phyloP scores from a whole-genome alignment of 805 yeast genomes.

The Candida easanensis region DNA sequence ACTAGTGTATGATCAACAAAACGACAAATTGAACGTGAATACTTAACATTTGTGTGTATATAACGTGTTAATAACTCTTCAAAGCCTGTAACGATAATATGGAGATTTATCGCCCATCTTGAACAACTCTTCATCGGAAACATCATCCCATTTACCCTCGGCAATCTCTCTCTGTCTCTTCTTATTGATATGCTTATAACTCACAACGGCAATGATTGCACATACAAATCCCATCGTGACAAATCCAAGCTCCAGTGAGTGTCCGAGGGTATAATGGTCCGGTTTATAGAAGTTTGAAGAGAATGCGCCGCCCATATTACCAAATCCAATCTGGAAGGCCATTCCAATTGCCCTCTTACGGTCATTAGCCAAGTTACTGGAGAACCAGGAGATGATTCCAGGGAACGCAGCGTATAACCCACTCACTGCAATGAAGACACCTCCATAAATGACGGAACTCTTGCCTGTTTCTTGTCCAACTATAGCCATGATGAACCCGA shows the following conservation, averaged over 20 bases:
- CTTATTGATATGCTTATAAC: slow-evolving; percentile 27
- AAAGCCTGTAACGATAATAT: slow-evolving; percentile 32
- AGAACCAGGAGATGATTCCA: slow-evolving; percentile 32
- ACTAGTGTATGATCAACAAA: too few relatives aligned
- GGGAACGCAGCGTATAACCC: slow-evolving; percentile 34
- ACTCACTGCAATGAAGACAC: slow-evolving; percentile 29
- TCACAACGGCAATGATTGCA: slow-evolving; percentile 18
- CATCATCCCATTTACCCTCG: slow-evolving; percentile 31
- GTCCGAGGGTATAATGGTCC: slow-evolving; percentile 32
- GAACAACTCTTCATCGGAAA: slow-evolving; percentile 29
- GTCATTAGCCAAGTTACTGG: slow-evolving; percentile 34
- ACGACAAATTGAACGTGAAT: too few relatives aligned
- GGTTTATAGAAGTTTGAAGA: slow-evolving; percentile 33
- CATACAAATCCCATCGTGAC: slow-evolving; percentile 31
- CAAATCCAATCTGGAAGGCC: slow-evolving; percentile 36
- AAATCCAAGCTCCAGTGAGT: slow-evolving; percentile 32
- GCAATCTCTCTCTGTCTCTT: slow-evolving; percentile 26
- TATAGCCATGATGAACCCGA: slow-evolving; percentile 34
- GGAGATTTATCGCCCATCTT: slow-evolving; percentile 44
- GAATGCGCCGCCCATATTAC: slow-evolving; percentile 35
- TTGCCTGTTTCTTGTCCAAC: slow-evolving; percentile 24
- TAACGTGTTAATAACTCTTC: too few relatives aligned
- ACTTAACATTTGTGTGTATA: too few relatives aligned
- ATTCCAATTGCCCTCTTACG: slow-evolving; percentile 36
- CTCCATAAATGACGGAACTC: slow-evolving; percentile 32